phyloP scores from a whole-genome alignment of 2,329 filamentous ascomycete species.

The Neoarthrinium moseri region DNA sequence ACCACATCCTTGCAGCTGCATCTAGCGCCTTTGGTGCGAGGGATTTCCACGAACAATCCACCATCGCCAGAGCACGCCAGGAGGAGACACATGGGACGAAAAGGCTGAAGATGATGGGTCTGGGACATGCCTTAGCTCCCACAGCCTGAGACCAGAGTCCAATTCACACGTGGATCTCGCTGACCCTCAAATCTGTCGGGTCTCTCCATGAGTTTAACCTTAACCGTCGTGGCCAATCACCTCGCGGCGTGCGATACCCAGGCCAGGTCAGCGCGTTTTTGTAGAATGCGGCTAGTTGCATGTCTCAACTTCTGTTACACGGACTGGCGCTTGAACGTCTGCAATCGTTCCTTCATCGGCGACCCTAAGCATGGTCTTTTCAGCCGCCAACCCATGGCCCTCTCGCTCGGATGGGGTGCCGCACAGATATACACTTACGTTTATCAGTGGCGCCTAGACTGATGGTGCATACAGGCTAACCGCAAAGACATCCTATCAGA shows the following conservation, averaged over 20 bases:
- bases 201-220: slow-evolving; percentile 11
- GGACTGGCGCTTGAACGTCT: background rate
- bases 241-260: background rate
- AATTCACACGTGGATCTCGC: slow-evolving; percentile 6
- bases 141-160: background rate
- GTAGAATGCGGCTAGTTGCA: slow-evolving; percentile 2
- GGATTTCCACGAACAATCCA: too few relatives aligned
- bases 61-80: too few relatives aligned
- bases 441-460: too few relatives aligned
- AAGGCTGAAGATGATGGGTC: background rate
- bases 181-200: slow-evolving; percentile 10
- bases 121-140: background rate
- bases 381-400: too few relatives aligned
- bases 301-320: slow-evolving; percentile 3
- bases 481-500: too few relatives aligned
- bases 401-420: too few relatives aligned
- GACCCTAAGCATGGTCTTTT: too few relatives aligned
- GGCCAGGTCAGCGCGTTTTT: background rate
- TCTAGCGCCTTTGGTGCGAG: too few relatives aligned
- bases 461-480: too few relatives aligned
- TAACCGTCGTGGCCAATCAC: slow-evolving; percentile 7
- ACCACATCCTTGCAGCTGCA: slow-evolving; percentile 1
- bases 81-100: background rate
- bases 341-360: too few relatives aligned
- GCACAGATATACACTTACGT: too few relatives aligned